Percentiles rank a stretch among this genome's conserved stretches.
phyloP scores from a whole-genome alignment of 2,329 filamentous ascomycete genomes.

The Cladosporium sp. region DNA sequence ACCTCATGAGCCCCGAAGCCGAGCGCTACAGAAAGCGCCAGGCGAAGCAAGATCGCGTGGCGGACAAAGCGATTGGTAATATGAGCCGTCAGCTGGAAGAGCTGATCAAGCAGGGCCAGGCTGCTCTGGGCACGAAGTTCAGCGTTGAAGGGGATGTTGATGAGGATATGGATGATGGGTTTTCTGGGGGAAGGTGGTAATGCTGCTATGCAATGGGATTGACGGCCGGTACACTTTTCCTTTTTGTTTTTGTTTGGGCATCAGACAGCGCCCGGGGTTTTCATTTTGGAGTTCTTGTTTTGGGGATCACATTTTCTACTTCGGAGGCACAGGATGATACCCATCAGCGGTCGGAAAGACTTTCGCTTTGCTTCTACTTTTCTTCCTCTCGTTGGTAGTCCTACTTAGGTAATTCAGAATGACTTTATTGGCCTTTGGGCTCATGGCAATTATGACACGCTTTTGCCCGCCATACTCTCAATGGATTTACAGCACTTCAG shows the following conservation, averaged over 20 bases:
- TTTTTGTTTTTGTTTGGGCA: background rate
- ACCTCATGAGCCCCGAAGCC: conserved; percentile 61
- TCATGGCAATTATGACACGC: background rate
- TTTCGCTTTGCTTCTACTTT: conserved; percentile 1
- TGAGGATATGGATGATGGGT: conserved; percentile 36
- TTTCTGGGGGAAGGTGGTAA: conserved; percentile 5
- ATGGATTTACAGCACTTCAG: background rate
- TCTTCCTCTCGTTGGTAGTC: background rate
- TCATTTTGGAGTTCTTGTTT: background rate
- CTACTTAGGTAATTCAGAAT: background rate
- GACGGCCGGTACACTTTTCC: background rate
- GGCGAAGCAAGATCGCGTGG: conserved; percentile 71
- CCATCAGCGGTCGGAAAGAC: conserved; percentile 9
- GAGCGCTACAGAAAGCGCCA: conserved; percentile 72
- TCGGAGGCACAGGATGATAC: conserved; percentile 20
- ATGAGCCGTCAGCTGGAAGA: conserved; percentile 78
- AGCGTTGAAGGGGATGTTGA: conserved; percentile 38
- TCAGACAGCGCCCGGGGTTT: background rate
- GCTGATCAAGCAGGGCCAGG: conserved; percentile 86
- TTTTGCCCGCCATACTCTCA: background rate
- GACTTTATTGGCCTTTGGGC: background rate
- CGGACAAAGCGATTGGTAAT: conserved; percentile 75
- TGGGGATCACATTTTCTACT: background rate
- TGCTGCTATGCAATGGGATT: background rate
- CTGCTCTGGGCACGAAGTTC: conserved; percentile 67